Conservation (phyloP, 371 early-diverging fungal genomes). For the Mucor circinelloides region DNA sequence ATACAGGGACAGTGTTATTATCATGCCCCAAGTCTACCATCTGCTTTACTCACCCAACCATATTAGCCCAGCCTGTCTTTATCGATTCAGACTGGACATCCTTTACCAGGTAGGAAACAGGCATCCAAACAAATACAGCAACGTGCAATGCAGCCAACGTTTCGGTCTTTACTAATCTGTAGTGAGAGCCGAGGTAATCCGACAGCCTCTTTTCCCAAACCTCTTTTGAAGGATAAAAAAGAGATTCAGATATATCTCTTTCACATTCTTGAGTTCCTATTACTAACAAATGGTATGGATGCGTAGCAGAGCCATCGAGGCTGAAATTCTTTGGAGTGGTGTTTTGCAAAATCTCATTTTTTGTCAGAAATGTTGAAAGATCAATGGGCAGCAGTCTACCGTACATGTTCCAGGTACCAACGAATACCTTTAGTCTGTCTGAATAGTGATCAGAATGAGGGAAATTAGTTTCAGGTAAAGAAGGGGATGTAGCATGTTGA, state of each 20-base stretch:
- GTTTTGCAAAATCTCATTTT: slow-evolving; percentile 9
- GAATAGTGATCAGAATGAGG: not conserved
- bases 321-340: slow-evolving; percentile 1
- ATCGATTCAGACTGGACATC: slow-evolving; percentile 40
- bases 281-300: slow-evolving; percentile 67
- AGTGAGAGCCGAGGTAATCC: slow-evolving; percentile 49
- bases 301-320: slow-evolving; percentile 23
- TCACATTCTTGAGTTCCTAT: slow-evolving; percentile 82
- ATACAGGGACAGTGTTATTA: not conserved
- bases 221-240: slow-evolving; percentile 64
- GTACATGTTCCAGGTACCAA: slow-evolving; percentile 82
- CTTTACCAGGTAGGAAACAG: slow-evolving; percentile 52
- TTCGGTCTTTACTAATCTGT: slow-evolving; percentile 59
- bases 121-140: slow-evolving; percentile 68
- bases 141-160: slow-evolving; percentile 72
- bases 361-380: slow-evolving; percentile 34
- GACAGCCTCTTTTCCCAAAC: slow-evolving; percentile 63
- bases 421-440: slow-evolving; percentile 59
- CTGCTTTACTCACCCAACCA: slow-evolving; percentile 33
- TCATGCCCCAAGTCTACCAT: not conserved
- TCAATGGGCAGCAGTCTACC: slow-evolving; percentile 57
- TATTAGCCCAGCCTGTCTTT: slow-evolving; percentile 45
- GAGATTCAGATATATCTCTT: slow-evolving; percentile 60
- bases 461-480: not conserved
- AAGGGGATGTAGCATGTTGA: not conserved